Base-by-base conservation (phyloP, 2,329 filamentous ascomycete genomes). In the Diaporthe eres region DNA sequence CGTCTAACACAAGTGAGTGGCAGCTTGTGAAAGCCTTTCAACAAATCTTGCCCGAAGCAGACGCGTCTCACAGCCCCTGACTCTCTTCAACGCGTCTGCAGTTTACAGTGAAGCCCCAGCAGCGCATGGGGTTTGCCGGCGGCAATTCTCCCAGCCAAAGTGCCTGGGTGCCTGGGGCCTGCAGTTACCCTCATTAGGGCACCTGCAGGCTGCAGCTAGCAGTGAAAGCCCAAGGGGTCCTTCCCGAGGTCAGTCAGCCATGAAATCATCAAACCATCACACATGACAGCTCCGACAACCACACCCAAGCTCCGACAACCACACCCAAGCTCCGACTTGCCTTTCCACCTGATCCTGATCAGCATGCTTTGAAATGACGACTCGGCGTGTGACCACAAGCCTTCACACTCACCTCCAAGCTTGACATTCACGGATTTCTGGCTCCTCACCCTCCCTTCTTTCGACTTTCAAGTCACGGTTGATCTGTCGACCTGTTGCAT, bases 401-500 rank as follows among this genome's bases (percentile, higher is more conserved):
- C 22, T 42, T 31, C 34, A 55, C 34, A 42, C 4, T 42, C 12
- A 28, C 9, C 13, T 42, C 5, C 34, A 22, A 55, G 65, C 34
- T 39, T 13, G 13, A 25, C 19, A 6, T 25, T 28, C 1, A 13
- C 7, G 34, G 4, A n/a, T 22, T 37, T 10, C 28, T 37, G 8
- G 17, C 58, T 34, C 2, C 19, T 25, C 25, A 19, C 3, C 4
- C 7, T 34, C 25, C 22, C 55, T 47, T 49, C 17, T 22, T 49
- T 49, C 19, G 7, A 49, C 28, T 37, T 60, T 55, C 47, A 34
- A 44, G 22, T 25, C 39, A 28, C 37, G 1, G 12, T 47, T n/a
- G 12, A 65, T 39, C 49, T 25, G 28, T 60, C 67, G n/a, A 25
- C 47, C 44, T 53, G 68, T 71, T 75, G 65, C 73, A 75, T 71